Evolutionary conservation across 1,284 basidiomycete genomes (phyloP).

Genomic region (Leccinum solheimii): DNA sequence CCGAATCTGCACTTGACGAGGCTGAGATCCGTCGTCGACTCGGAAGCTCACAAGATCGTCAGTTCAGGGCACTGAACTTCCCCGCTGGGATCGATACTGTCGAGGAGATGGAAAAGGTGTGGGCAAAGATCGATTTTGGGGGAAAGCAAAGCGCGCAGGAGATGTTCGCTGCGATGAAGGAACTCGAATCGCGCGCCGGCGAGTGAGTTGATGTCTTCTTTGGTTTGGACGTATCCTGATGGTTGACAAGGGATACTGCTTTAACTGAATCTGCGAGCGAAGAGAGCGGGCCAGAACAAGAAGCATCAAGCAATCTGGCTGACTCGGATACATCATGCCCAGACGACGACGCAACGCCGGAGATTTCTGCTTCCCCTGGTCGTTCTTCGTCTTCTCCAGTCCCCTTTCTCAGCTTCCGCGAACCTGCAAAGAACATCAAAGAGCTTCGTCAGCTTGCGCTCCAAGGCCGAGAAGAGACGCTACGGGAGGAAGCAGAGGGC

Average conservation of each 20-base stretch:
- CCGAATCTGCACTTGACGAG: slow-evolving; percentile 36
- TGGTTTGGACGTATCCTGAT: neutral
- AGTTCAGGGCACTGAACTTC: slow-evolving; percentile 44
- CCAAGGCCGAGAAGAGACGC: slow-evolving; percentile 30
- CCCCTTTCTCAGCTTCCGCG: slow-evolving; percentile 19
- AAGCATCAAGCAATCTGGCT: neutral
- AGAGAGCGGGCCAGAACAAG: neutral
- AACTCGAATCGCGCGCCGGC: neutral
- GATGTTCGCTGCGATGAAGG: neutral
- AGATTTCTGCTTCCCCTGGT: neutral
- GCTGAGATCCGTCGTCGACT: slow-evolving; percentile 38
- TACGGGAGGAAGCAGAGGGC: slow-evolving; percentile 26
- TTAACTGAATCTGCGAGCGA: neutral
- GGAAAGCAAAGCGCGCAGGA: slow-evolving; percentile 21
- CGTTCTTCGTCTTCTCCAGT: neutral
- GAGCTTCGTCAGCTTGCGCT: slow-evolving; percentile 25
- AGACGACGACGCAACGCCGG: neutral
- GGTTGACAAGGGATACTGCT: neutral
- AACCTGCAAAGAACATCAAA: slow-evolving; percentile 13
- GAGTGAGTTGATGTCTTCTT: neutral
- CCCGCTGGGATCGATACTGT: slow-evolving; percentile 47
- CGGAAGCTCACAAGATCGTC: slow-evolving; percentile 37
- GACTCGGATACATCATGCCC: neutral
- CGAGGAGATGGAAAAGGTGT: slow-evolving; percentile 47
- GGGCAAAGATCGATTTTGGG: slow-evolving; percentile 51